Evolutionary conservation across 352 stramenopile genomes (phyloP), one percentile per base, ranked within the genome.

Genomic region (Phytophthora crassamura): DNA sequence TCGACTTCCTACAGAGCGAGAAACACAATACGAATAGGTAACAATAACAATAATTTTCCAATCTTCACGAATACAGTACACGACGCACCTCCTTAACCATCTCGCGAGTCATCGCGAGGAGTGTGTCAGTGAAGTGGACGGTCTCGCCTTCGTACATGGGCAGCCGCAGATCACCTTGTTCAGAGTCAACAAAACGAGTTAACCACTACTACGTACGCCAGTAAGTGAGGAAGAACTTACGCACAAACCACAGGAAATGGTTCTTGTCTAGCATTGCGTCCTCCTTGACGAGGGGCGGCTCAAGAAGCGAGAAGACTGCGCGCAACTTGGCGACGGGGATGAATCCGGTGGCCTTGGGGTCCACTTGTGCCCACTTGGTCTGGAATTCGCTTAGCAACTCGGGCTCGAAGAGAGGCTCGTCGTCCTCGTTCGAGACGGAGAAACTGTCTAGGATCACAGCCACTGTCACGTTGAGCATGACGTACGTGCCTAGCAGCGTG

Each of bases 401-500:
- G 2, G 78, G 84, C 38, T 94, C 86, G 62, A 98, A 85, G 10
- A 91, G 75, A 7, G 91, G 85, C 33, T 98, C 91, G 35, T 96
- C 88, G 32, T 97, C 90, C 47, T 91, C 78, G 14, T 91, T 80
- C 5, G 81, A 90, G 49, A 77, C 67, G 6, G 82, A 92, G 72
- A 98, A 98, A 28, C 89, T 86, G 46, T 98, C 90, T 11, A 98
- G 80, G 46, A 98, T 96, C 22, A 98, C 90, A n/a, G 89, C 93
- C n/a, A 98, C 95, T 38, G 97, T 98, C 54, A 98, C 69, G 63
- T 98, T 98, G 16, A 98, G 77, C 69, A 97, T 90, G 11, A 98
- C 82, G 50, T 95, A 98, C n/a, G 85, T 96, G 9, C 98, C 78
- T 15, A 98, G 80, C 34, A 98, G 59, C 10, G 90, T 97, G 66